Conservation (phyloP, 176 grass and related monocot genomes). For the Areca catechu region DNA sequence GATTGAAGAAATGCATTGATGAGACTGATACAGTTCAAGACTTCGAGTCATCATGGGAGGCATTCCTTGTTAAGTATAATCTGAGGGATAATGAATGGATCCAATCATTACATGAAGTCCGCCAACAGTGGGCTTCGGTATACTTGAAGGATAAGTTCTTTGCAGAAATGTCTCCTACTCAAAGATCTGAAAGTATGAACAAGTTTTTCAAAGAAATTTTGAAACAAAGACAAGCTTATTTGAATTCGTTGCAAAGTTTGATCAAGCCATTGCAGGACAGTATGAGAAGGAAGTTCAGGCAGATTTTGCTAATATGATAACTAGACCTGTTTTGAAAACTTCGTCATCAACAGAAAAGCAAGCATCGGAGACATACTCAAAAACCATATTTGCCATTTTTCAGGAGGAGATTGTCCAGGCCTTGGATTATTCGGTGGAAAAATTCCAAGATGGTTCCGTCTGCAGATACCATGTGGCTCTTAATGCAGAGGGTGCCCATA, state of each 20-base stretch:
- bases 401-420: slow-evolving; percentile 86
- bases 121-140: slow-evolving; percentile 69
- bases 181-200: slow-evolving; percentile 71
- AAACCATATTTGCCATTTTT: slow-evolving; percentile 71
- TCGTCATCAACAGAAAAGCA: slow-evolving; percentile 83
- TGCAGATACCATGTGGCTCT: slow-evolving; percentile 48
- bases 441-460: slow-evolving; percentile 47
- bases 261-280: slow-evolving; percentile 37
- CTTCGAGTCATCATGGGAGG: slow-evolving; percentile 64
- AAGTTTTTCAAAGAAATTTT: slow-evolving; percentile 78
- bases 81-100: slow-evolving; percentile 82
- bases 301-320: slow-evolving; percentile 43
- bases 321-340: slow-evolving; percentile 48
- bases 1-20: slow-evolving; percentile 74
- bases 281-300: slow-evolving; percentile 61
- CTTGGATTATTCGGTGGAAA: slow-evolving; percentile 65
- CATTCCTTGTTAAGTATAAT: slow-evolving; percentile 68
- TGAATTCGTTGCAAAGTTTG: slow-evolving; percentile 67
- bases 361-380: slow-evolving; percentile 63
- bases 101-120: slow-evolving; percentile 66
- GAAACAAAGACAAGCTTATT: slow-evolving; percentile 49
- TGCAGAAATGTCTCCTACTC: slow-evolving; percentile 49
- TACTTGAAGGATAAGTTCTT: slow-evolving; percentile 74
- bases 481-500: slow-evolving; percentile 54
- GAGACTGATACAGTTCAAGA: slow-evolving; percentile 41